Conservation (phyloP, 768 basidiomycete species). For the Lepiota subincarnata region DNA sequence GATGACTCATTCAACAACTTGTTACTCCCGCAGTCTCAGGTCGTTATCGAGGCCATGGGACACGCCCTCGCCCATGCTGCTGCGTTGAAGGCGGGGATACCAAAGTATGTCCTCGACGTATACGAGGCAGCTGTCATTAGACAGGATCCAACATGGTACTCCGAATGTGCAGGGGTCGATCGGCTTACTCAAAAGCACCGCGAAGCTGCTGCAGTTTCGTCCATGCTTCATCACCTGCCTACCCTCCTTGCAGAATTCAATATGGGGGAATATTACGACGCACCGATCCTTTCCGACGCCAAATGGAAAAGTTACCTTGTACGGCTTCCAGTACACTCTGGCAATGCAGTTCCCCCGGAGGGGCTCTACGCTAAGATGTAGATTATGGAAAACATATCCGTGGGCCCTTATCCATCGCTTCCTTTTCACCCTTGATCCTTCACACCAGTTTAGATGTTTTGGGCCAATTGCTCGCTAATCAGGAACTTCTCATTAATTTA, state of each 20-base stretch:
- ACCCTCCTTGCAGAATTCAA: conserved; percentile 36
- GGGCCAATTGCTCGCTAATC: no score
- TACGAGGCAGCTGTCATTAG: conserved; percentile 56
- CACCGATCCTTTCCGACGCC: conserved; percentile 49
- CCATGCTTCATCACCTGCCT: conserved; percentile 39
- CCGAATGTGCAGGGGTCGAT: conserved; percentile 45
- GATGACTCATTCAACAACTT: conserved; percentile 48
- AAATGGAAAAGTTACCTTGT: conserved; percentile 45
- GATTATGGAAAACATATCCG: background rate
- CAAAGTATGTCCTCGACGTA: conserved; percentile 47
- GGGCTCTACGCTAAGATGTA: conserved; percentile 42
- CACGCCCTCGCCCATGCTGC: conserved; percentile 59
- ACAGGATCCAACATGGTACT: conserved; percentile 57
- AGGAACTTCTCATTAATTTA: no score
- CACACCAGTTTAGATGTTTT: no score
- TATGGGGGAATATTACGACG: conserved; percentile 46
- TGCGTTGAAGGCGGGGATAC: conserved; percentile 38
- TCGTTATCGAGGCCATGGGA: conserved; percentile 56
- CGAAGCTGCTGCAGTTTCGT: conserved; percentile 42
- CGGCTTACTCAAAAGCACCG: conserved; percentile 44
- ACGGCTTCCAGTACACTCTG: conserved; percentile 38
- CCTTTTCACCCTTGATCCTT: no score
- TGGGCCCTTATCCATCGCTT: background rate
- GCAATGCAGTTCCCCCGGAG: conserved; percentile 34
- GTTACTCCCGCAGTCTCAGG: conserved; percentile 52